Evolutionary conservation across 176 grass and related monocot genomes (phyloP), one percentile per base, ranked within the genome.

Genomic region (maize (Zea mays)): DNA sequence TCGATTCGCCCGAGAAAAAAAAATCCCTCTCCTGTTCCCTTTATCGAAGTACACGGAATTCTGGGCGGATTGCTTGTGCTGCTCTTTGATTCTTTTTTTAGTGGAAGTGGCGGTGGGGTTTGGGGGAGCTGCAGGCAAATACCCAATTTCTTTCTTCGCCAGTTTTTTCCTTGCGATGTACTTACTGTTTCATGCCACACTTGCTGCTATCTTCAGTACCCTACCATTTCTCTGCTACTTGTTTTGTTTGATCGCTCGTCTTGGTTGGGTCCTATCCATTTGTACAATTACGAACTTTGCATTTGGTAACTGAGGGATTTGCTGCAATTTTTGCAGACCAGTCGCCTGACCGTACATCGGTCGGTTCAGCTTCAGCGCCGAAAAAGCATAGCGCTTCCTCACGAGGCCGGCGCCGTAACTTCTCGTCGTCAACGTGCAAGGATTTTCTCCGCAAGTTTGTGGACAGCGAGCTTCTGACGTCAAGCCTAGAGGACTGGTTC

Each of bases 371-470:
- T 58, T 94, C 83, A 65, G 83, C 83, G 21, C 76, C 67, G 8
- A 92, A 90, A 79, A 82, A 75, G 16, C 88, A 72, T 51, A 88
- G 67, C 56, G 69, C 39, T 48, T 90, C 87, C n/a, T 84, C 85
- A 67, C 85, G 72, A 50, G 72, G 80, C 45, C 78, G 80, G 17
- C 60, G 44, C 17, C 56, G 62, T 20, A 83, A 86, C 40, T 92
- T 90, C 46, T 95, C 92, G 19, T 92, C 92, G 17, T 90, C 92
- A 41, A 78, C 65, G 19, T 94, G 87, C 62, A 95, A 99, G 79
- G 90, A 95, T 78, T 99, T 98, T 72, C 96, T 99, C 56, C 81
- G 80, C 2, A 88, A 99, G 67, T 99, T 98, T 72, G 91, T 98
- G 34, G 96, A 98, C 58, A 90, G 76, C 83, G 92, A 98, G 49